phyloP scores from a whole-genome alignment of 2,329 filamentous ascomycete species.

The Alternaria incomplexa region DNA sequence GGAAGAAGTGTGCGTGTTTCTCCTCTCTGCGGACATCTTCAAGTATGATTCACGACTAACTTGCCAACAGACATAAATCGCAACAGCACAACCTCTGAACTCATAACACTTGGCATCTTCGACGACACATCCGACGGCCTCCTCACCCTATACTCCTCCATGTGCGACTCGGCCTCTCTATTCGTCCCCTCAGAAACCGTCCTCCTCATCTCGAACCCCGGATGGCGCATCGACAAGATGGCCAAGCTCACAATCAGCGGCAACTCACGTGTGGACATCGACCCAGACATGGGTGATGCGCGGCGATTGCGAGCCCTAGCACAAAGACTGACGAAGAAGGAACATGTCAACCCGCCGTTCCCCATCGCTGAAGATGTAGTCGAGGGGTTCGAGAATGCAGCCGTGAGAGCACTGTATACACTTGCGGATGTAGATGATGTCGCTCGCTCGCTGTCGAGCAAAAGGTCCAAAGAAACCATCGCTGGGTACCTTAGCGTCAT shows the following conservation, averaged over 20 bases:
- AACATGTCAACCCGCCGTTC: slow-evolving; percentile 59
- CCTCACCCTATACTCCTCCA: slow-evolving; percentile 63
- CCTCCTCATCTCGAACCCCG: slow-evolving; percentile 58
- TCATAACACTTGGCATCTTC: slow-evolving; percentile 61
- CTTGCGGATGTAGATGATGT: slow-evolving; percentile 55
- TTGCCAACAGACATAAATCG: slow-evolving; percentile 53
- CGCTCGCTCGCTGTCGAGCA: slow-evolving; percentile 30
- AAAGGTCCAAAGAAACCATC: slow-evolving; percentile 41
- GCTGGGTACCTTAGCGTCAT: slow-evolving; percentile 55
- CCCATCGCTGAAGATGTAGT: slow-evolving; percentile 43
- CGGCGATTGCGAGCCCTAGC: slow-evolving; percentile 61
- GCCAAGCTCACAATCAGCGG: slow-evolving; percentile 46
- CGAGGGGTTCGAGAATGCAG: slow-evolving; percentile 25
- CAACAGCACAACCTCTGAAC: slow-evolving; percentile 52
- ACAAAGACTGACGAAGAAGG: slow-evolving; percentile 55
- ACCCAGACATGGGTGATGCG: slow-evolving; percentile 61
- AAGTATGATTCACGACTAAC: not conserved
- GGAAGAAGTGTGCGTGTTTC: slow-evolving; percentile 52
- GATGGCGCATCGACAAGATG: slow-evolving; percentile 47
- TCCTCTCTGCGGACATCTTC: not conserved
- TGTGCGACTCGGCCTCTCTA: slow-evolving; percentile 51
- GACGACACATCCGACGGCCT: slow-evolving; percentile 63
- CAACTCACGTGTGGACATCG: slow-evolving; percentile 61
- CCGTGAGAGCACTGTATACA: slow-evolving; percentile 49
- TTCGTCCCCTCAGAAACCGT: slow-evolving; percentile 59